phyloP scores from a whole-genome alignment of 2,329 filamentous ascomycete species.

The Verticillium longisporum region DNA sequence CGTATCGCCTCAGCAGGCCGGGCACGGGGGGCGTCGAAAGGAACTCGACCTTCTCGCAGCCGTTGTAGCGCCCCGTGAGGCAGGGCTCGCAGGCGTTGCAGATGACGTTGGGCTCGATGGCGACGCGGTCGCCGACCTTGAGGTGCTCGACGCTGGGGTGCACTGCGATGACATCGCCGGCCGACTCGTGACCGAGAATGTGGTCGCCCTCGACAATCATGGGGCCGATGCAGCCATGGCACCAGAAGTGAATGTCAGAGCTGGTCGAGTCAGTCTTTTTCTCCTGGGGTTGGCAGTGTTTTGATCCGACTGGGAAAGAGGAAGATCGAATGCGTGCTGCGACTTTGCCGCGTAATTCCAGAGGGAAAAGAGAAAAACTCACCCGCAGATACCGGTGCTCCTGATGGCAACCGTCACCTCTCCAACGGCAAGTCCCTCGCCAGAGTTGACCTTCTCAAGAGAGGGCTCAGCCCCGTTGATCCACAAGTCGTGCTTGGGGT shows the following conservation, averaged over 20 bases:
- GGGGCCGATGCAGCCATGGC: constrained; percentile 87
- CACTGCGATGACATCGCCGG: constrained; percentile 74
- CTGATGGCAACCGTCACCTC: constrained; percentile 86
- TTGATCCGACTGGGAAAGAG: too few relatives aligned
- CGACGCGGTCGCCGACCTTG: constrained; percentile 82
- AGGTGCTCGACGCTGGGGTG: constrained; percentile 73
- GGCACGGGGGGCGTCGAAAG: constrained; percentile 85
- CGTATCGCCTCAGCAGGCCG: constrained; percentile 82
- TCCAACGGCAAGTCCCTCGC: constrained; percentile 63
- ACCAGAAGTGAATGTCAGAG: constrained; percentile 96
- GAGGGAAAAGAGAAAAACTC: constrained; percentile 19
- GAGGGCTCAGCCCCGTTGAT: constrained; percentile 71
- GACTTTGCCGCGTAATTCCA: not conserved
- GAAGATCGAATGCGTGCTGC: too few relatives aligned
- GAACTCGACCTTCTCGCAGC: constrained; percentile 80
- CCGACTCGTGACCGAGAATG: constrained; percentile 90
- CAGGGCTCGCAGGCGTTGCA: constrained; percentile 88
- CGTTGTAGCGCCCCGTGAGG: constrained; percentile 89
- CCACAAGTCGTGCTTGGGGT: constrained; percentile 88
- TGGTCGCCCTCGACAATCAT: constrained; percentile 89
- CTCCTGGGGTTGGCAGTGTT: not conserved
- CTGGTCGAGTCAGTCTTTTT: constrained; percentile 33
- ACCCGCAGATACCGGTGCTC: constrained; percentile 96
- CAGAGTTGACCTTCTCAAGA: constrained; percentile 65
- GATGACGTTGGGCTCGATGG: constrained; percentile 89